Conservation (phyloP, 2,329 filamentous ascomycete species). For the Fusarium siculi region DNA sequence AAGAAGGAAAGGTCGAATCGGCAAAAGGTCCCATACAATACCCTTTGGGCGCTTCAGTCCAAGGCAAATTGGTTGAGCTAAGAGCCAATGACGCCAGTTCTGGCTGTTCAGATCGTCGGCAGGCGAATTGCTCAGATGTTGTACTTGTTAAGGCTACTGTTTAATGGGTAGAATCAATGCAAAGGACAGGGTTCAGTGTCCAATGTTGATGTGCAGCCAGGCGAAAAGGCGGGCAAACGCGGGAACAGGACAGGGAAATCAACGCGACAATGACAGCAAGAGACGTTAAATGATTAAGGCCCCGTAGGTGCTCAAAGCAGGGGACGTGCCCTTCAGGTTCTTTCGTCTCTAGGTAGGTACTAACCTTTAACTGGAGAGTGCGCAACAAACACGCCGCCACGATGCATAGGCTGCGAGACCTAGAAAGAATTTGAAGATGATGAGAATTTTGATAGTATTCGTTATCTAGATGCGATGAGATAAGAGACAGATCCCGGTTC, state of each 20-base stretch:
- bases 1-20: slow-evolving; percentile 13
- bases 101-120: slow-evolving; percentile 42
- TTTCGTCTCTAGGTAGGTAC: not conserved
- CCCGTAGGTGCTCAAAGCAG: slow-evolving; percentile 4
- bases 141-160: slow-evolving; percentile 32
- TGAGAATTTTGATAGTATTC: not conserved
- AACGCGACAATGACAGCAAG: not conserved
- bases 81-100: slow-evolving; percentile 42
- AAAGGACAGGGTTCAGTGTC: slow-evolving; percentile 34
- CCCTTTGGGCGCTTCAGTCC: slow-evolving; percentile 19
- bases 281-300: not conserved
- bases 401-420: slow-evolving; percentile 10
- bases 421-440: slow-evolving; percentile 1
- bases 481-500: not conserved
- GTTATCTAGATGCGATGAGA: slow-evolving; percentile 4
- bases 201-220: slow-evolving; percentile 8
- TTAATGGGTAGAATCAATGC: slow-evolving; percentile 19
- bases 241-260: slow-evolving; percentile 11
- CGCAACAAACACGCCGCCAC: slow-evolving; percentile 19
- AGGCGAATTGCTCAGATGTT: slow-evolving; percentile 42
- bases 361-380: not conserved
- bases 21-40: slow-evolving; percentile 3
- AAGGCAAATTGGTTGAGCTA: slow-evolving; percentile 35
- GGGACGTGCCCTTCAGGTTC: slow-evolving; percentile 13
- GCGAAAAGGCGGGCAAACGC: slow-evolving; percentile 31